These are phyloP conservation scores for Blastobotrys malaysiensis DNA, from an alignment of 1,139 yeast genomes.

Conservation along the genomic window DNA sequence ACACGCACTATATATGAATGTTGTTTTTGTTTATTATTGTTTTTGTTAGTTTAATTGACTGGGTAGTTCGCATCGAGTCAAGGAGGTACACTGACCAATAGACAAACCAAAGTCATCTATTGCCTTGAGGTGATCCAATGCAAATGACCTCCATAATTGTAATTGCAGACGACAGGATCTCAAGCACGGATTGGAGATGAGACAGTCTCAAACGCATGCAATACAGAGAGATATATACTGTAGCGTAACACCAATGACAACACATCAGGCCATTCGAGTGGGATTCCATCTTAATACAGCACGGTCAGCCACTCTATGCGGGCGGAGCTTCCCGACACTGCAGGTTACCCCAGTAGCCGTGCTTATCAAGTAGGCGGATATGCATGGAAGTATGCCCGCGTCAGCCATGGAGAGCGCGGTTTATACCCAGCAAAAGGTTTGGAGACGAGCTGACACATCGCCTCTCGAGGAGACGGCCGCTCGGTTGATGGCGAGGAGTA, in stretches of 20 bases:
- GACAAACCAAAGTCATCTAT: too few relatives aligned
- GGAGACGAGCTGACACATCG: neutral
- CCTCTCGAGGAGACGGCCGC: neutral
- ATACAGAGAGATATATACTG: neutral
- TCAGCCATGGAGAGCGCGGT: neutral
- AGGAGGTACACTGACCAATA: neutral
- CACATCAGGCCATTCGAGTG: neutral
- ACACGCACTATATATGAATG: neutral
- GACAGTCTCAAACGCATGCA: neutral
- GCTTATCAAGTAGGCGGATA: neutral
- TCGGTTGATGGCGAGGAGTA: neutral
- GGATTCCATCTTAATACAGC: neutral
- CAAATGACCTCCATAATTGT: neutral
- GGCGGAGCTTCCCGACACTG: neutral
- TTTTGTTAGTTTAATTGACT: neutral
- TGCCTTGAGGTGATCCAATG: too few relatives aligned
- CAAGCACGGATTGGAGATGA: neutral
- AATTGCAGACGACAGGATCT: neutral
- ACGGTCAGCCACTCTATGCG: neutral
- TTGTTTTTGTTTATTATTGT: neutral
- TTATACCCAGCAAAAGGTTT: neutral
- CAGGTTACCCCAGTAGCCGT: neutral
- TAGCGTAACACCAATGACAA: neutral
- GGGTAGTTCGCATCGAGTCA: neutral
- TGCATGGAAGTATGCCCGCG: neutral